Evolutionary conservation across 345 rosid genomes (phyloP), one percentile per base, ranked within the genome.

Genomic region (Populus deltoides): DNA sequence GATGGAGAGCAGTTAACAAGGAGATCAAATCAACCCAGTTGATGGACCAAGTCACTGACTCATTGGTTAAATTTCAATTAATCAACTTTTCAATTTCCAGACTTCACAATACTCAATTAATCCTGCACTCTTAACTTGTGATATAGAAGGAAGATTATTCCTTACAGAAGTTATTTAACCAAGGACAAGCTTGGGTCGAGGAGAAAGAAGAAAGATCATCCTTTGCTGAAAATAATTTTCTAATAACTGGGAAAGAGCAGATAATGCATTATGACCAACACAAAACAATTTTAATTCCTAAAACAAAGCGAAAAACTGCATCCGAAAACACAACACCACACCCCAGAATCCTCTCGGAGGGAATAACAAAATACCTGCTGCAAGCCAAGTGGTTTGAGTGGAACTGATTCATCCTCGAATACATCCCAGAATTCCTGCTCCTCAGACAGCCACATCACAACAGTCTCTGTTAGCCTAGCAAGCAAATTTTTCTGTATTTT

Each of bases 341-440:
- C 35, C 69, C 4, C 7, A 36, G 35, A 7, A 8, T 27, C 69
- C 35, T 66, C 69, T 33, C 29, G 29, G 73, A 66, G 20, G 70
- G 68, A 27, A 69, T 62, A 82, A 9, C 27, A 57, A 57, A 62
- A 35, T 86, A 93, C 99, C 95, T 96, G 97, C 83, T 83, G 97
- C 91, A 96, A 85, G 66, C 99, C 98, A 71, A 85, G 82, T 7
- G 93, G 86, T 82, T 89, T 90, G 81, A 96, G 90, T 25, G 90
- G 90, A 84, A 91, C 82, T 43, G 94, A 86, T 76, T 88, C 86
- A 82, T 96, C 93, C 85, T 91, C 98, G 41, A 96, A 92, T 61
- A 90, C 92, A 68, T 90, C 88, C 99, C 99, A 96, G 85, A 93
- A 96, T 66, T 96, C 97, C 71, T 93, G 93, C 82, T 96, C 99